Base-by-base conservation (phyloP, 495 filamentous ascomycete species). In the Ramalina intermedia region DNA sequence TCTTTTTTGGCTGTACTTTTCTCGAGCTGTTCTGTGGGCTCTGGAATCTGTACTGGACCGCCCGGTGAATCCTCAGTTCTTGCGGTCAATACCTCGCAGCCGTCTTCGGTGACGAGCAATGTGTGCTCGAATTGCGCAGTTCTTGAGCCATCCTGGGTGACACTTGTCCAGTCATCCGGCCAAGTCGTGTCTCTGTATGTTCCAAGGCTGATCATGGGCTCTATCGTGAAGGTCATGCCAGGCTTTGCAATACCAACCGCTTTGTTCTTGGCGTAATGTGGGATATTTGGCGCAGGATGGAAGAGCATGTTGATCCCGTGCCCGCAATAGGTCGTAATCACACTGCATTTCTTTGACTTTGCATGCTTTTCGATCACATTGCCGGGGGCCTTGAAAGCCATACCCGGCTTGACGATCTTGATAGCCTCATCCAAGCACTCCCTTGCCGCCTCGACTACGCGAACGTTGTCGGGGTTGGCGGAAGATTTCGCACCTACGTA, bases 121-220 rank as follows among this genome's bases (percentile, higher is more conserved):
- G 91, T 99, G 62, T 99, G 91, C 61, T 99, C 88, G 59, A 94
- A 94, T 62, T 94, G 87, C 0, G 87, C 87, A 17, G 85, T 90
- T 63, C 75, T 68, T 61, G 81, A 82, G 12, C 87, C 87, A 59
- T 94, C 87, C 37, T 75, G 74, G 0, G 87, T 94, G 21, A 79
- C 80, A 58, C 82, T 87, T 1, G 87, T 94, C 87, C 87, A 94
- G 62, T 90, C 78, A 61, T 94, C 87, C 3, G 87, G 87, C 87
- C 87, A 94, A 0, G 83, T 90, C 49, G 82, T 75, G 58, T 94
- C 87, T 38, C 75, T 74, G 57, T 87, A 79, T 11, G 80, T 86
- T 21, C 87, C 87, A 9, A 87, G 63, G 37, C 83, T 84, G 55
- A 94, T 84, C 86, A 94, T 94, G 14, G 87, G 87, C 66, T 94